These are phyloP conservation scores for Neurospora terricola DNA, from an alignment of 495 filamentous ascomycete genomes.

Conservation along the genomic window DNA sequence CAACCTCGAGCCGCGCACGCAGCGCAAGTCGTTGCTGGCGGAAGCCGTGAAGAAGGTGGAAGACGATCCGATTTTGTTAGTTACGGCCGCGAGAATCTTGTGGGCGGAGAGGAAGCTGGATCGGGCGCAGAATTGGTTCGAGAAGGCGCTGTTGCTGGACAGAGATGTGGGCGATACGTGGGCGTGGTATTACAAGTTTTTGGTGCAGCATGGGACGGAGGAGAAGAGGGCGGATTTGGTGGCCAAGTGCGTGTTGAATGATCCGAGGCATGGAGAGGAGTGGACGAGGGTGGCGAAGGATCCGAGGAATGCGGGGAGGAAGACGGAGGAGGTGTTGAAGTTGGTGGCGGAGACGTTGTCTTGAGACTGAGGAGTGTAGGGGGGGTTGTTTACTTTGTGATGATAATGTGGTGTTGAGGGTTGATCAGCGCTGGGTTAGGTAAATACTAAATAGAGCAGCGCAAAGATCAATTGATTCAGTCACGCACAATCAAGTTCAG, in stretches of 20 bases:
- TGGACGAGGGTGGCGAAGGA: constrained; percentile 84
- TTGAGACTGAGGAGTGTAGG: not conserved
- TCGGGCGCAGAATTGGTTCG: constrained; percentile 91
- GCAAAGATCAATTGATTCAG: not conserved
- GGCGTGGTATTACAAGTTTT: constrained; percentile 97
- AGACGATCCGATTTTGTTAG: constrained; percentile 76
- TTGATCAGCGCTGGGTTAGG: not conserved
- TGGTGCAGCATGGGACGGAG: constrained; percentile 80
- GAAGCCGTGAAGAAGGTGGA: constrained; percentile 97
- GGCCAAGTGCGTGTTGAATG: constrained; percentile 60
- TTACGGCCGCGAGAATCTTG: constrained; percentile 45
- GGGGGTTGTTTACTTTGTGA: not conserved
- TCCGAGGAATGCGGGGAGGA: constrained; percentile 63
- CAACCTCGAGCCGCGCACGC: constrained; percentile 82
- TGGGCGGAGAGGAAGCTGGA: constrained; percentile 65
- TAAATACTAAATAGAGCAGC: not conserved
- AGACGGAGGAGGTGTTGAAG: constrained; percentile 72
- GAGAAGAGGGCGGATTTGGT: constrained; percentile 81
- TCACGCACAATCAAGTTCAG: not conserved
- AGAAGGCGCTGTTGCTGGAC: constrained; percentile 83
- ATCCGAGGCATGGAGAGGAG: constrained; percentile 85
- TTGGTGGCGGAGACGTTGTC: constrained; percentile 46
- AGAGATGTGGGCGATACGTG: constrained; percentile 84
- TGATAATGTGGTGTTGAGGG: not conserved
- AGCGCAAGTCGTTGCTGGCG: constrained; percentile 78